These are phyloP conservation scores for Fusarium sp. DNA, from an alignment of 2,329 filamentous ascomycete species.

Conservation along the genomic window DNA sequence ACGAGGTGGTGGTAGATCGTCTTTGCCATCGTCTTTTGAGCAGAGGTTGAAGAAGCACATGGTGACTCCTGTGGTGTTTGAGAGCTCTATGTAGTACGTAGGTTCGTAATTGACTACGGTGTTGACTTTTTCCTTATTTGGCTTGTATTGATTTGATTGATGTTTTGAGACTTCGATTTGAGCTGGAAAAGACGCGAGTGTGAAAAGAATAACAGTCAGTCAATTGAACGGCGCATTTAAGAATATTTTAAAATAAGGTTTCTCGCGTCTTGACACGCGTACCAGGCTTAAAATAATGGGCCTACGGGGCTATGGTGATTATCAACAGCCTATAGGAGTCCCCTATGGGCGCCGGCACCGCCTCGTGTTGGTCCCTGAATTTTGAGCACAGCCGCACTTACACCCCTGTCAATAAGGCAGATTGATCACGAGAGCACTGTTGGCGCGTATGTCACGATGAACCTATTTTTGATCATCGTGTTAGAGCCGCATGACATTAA, in stretches of 20 bases:
- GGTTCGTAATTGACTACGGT: no score
- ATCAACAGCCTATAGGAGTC: not conserved
- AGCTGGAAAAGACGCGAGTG: not conserved
- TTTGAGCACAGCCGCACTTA: slow-evolving; percentile 14
- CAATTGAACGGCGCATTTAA: not conserved
- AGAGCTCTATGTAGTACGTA: not conserved
- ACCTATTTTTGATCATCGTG: no score
- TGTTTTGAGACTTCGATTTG: not conserved
- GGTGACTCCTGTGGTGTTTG: not conserved
- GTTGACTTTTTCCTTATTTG: no score
- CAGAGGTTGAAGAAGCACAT: slow-evolving; percentile 40
- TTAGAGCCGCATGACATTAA: no score
- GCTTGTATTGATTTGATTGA: no score
- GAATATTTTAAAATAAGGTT: slow-evolving; percentile 23
- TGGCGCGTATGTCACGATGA: not conserved
- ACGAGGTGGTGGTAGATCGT: slow-evolving; percentile 16
- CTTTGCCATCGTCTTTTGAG: slow-evolving; percentile 24
- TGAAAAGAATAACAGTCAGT: not conserved
- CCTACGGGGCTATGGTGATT: slow-evolving; percentile 17
- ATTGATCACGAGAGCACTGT: not conserved
- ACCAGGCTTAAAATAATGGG: slow-evolving; percentile 9
- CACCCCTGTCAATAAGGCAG: slow-evolving; percentile 5
- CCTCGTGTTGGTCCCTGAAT: slow-evolving; percentile 18
- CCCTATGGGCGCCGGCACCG: not conserved
- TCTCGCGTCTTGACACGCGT: slow-evolving; percentile 14